Conservation (phyloP, 345 rosid genomes). For the Xanthoceras sorbifolium region DNA sequence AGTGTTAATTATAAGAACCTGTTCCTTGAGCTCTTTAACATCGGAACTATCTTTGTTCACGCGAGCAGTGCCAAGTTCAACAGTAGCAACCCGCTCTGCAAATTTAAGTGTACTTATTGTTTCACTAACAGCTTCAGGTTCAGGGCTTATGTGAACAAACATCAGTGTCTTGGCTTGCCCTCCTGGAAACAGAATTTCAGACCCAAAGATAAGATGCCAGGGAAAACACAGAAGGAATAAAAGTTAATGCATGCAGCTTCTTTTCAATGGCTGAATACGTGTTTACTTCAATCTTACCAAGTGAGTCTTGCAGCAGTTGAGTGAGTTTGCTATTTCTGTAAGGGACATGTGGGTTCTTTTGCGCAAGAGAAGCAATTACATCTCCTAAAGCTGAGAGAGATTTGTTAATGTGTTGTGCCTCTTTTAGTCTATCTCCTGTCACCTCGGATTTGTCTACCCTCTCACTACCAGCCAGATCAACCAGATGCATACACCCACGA, state of each 20-base stretch:
- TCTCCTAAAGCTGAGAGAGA: constrained; percentile 99
- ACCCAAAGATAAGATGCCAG: constrained; percentile 6
- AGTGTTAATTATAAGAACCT: constrained; percentile 40
- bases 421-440: constrained; percentile 91
- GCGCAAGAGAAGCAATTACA: constrained; percentile 97
- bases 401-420: constrained; percentile 90
- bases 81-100: constrained; percentile 96
- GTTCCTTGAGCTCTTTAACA: constrained; percentile 92
- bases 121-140: constrained; percentile 80
- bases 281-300: constrained; percentile 50
- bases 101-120: constrained; percentile 94
- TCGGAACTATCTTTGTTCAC: constrained; percentile 77
- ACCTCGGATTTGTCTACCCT: constrained; percentile 93
- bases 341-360: constrained; percentile 94
- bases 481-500: constrained; percentile 96
- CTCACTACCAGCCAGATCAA: constrained; percentile 98
- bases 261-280: neutral
- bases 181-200: constrained; percentile 50
- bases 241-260: constrained; percentile 5
- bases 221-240: neutral
- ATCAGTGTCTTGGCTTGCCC: constrained; percentile 97
- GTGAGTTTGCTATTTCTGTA: constrained; percentile 98
- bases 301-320: constrained; percentile 94
- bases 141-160: constrained; percentile 98
- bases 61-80: constrained; percentile 92